phyloP scores from a whole-genome alignment of 306 rosid species.

The Dalbergia oliveri region DNA sequence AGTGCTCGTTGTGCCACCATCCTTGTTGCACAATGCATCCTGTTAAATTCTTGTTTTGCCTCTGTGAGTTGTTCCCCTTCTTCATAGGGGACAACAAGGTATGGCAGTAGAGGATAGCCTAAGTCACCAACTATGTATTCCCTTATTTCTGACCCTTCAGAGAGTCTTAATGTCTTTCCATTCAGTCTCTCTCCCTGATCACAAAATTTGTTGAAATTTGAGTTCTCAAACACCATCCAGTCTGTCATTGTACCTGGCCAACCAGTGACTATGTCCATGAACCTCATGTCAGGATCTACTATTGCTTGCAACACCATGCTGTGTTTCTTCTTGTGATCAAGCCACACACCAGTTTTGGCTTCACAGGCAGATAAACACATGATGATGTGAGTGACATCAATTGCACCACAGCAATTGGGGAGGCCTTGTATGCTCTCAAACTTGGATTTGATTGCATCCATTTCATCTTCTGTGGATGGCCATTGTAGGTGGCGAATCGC shows the following conservation, averaged over 20 bases:
- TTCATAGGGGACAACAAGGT: conserved; percentile 81
- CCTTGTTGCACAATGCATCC: conserved; percentile 65
- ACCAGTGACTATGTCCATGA: conserved; percentile 85
- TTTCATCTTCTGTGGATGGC: conserved; percentile 79
- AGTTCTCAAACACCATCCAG: conserved; percentile 66
- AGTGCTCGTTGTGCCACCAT: conserved; percentile 79
- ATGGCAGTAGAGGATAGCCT: conserved; percentile 80
- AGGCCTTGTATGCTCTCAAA: conserved; percentile 79
- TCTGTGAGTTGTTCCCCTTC: conserved; percentile 55
- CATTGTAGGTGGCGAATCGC: conserved; percentile 81
- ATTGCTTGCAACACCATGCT: conserved; percentile 95
- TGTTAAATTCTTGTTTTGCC: conserved; percentile 66
- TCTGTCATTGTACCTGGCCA: conserved; percentile 90
- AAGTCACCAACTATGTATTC: conserved; percentile 85
- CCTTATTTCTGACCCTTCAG: conserved; percentile 66
- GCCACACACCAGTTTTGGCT: conserved; percentile 73
- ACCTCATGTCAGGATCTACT: conserved; percentile 88
- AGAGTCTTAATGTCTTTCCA: conserved; percentile 59
- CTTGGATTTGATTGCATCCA: conserved; percentile 70
- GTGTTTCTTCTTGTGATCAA: conserved; percentile 76
- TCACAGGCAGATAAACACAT: conserved; percentile 81
- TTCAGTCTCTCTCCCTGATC: conserved; percentile 73
- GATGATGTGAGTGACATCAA: conserved; percentile 78
- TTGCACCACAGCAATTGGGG: conserved; percentile 86
- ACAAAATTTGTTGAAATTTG: conserved; percentile 72